Base-by-base conservation (phyloP, 805 yeast species). In the Ogataea methanolica region DNA sequence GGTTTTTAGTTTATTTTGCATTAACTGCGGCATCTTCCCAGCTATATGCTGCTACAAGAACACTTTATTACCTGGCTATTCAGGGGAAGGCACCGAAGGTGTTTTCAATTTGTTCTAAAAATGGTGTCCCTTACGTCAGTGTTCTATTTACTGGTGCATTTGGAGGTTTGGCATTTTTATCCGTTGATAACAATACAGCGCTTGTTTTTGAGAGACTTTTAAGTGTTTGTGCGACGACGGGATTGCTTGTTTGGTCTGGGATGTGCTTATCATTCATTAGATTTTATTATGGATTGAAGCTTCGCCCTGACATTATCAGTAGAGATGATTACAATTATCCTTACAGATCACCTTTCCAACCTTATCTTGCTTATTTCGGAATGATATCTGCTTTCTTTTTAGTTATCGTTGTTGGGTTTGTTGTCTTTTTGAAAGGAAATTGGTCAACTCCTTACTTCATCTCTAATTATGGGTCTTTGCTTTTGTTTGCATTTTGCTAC, bases 191-290 rank as follows among this genome's bases (percentile, higher is more conserved):
- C 46, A 63, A 71, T 36, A 82, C 90, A 0, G 77, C 85, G 15
- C 65, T 70, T 15, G 84, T 84, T 5, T 87, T 88, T 54, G 85
- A 79, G 50, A 78, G 83, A 55, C 67, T 87, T 48, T 76, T 85
- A 7, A 80, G 82, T 54, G 73, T 87, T 34, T 77, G 87, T 44
- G 81, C 91, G 2, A 79, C 91, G 0, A 77, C 91, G 1, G 91
- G 90, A 0, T 76, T 88, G 45, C 66, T 89, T 34, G 88, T 86
- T 39, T 89, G 96, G 96, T 73, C 75, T 48, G 80, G 83, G 7
- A 80, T 80, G 83, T 76, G 82, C 54, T 62, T 80, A 16, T 69
- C 83, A 6, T 80, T 68, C 53, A 68, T 80, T 31, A 53, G 85
- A 36, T 80, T 79, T 51, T 80, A 73, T 57, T 72, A 72, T 53